phyloP scores from a whole-genome alignment of 352 stramenopile genomes.

The Pythium dissimile region DNA sequence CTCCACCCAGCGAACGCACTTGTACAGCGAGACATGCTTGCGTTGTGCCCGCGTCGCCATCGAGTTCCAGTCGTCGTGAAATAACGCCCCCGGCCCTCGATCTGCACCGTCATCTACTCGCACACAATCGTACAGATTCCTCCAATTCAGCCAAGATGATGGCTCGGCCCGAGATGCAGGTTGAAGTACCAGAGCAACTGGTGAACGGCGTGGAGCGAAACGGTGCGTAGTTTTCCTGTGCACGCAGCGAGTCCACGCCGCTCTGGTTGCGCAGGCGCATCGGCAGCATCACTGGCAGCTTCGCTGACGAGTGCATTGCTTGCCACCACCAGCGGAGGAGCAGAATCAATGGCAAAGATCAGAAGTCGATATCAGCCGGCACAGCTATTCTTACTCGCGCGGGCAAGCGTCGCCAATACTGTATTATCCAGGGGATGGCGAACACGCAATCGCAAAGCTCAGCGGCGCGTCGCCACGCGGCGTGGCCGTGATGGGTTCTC shows the following conservation, averaged over 20 bases:
- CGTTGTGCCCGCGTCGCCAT: slow-evolving; percentile 28
- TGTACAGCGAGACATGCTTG: slow-evolving; percentile 28
- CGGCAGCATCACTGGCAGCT: slow-evolving; percentile 37
- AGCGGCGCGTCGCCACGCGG: slow-evolving; percentile 36
- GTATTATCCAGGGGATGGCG: neutral
- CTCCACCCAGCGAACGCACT: neutral
- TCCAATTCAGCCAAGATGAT: neutral
- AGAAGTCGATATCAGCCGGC: neutral
- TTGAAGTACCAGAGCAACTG: slow-evolving; percentile 13
- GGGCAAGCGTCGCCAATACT: neutral
- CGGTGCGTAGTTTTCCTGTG: slow-evolving; percentile 41
- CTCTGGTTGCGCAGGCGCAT: slow-evolving; percentile 41
- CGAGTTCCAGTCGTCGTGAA: slow-evolving; percentile 41
- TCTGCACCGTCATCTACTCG: slow-evolving; percentile 14
- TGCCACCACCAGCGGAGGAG: too few relatives aligned
- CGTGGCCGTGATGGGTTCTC: slow-evolving; percentile 40
- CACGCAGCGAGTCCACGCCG: slow-evolving; percentile 23
- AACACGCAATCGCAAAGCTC: slow-evolving; percentile 64
- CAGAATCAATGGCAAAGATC: neutral
- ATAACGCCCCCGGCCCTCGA: slow-evolving; percentile 36
- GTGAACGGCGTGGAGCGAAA: slow-evolving; percentile 51
- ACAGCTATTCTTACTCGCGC: neutral
- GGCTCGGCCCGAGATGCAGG: neutral
- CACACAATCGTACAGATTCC: neutral
- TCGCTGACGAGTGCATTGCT: slow-evolving; percentile 5